Base-by-base conservation (phyloP, 129 eudicot species). In the Erigeron canadensis region DNA sequence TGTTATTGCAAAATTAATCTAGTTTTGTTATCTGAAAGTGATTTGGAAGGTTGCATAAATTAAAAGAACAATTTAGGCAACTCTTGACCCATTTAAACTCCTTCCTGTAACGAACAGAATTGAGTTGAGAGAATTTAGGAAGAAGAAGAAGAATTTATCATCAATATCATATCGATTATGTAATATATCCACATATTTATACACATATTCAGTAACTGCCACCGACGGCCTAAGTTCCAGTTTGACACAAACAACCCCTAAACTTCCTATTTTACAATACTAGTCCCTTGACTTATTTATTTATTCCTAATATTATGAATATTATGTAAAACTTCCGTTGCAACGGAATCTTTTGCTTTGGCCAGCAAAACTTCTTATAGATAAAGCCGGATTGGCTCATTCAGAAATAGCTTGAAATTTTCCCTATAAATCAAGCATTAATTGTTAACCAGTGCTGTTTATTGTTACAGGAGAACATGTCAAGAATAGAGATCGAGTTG, bases 401-500 rank as follows among this genome's bases (percentile, higher is more conserved):
- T 34, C 18, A 13, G 10, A 11, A n/a, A 61, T 37, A 21, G 18
- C 5, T 16, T 8, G 34, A 55, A 55, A 55, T 10, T 13, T 12
- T 19, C 67, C 65, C 42, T 59, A 2, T 58, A 34, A 15, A 21
- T 5, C 38, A 5, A 54, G 12, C 64, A 17, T 57, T 65, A 39
- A 12, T 48, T 12, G 45, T 65, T 39, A 44, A 48, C 41, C 12
- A 15, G 9, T 10, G 51, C 16, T 0, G 2, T 57, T 76, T 48
- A 23, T 77, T 38, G 1, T 48, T 75, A 39, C 55, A 91, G 98
- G 98, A 91, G 72, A 84, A 83, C 51, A 88, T 91, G 97, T 84
- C 94, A 4, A 47, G 39, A 57, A 61, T 74, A 75, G 98, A 91
- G 69, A 80, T 88, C 75, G 89, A 91, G 85, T 69, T 85, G 5